These are phyloP conservation scores for Umbellularia californica DNA, from an alignment of 164 flowering plant genomes.

Conservation along the genomic window DNA sequence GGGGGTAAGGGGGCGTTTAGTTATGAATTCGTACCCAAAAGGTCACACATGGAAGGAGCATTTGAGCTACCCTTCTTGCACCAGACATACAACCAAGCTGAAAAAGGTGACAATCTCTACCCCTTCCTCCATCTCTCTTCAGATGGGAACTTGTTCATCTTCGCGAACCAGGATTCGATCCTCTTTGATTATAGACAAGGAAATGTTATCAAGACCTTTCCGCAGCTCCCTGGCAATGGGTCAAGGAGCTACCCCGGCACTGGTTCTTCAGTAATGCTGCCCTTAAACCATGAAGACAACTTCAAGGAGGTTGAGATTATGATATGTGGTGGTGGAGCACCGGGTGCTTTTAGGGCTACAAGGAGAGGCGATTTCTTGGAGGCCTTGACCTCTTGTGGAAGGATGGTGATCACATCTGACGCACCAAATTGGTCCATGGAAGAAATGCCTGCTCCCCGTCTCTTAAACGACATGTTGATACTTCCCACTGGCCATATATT, in stretches of 20 bases:
- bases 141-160: conserved; percentile 69
- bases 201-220: conserved; percentile 49
- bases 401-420: conserved; percentile 54
- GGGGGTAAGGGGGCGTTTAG: conserved; percentile 50
- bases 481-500: conserved; percentile 59
- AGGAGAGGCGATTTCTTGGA: conserved; percentile 21
- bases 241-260: conserved; percentile 66
- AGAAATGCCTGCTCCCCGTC: conserved; percentile 57
- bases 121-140: conserved; percentile 67
- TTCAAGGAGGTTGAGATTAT: conserved; percentile 56
- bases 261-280: conserved; percentile 69
- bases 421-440: conserved; percentile 60
- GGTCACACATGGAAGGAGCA: conserved; percentile 14
- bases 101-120: conserved; percentile 50
- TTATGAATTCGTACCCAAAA: conserved; percentile 62
- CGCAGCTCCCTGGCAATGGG: conserved; percentile 53
- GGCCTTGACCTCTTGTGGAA: conserved; percentile 51
- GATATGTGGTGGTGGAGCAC: conserved; percentile 67
- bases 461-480: conserved; percentile 54
- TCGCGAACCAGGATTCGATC: conserved; percentile 62
- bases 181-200: conserved; percentile 41
- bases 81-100: conserved; percentile 25
- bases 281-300: conserved; percentile 39
- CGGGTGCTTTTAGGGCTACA: conserved; percentile 44
- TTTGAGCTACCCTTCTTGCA: conserved; percentile 50